Conservation (phyloP, 805 yeast species). For the Candida maltosa region DNA sequence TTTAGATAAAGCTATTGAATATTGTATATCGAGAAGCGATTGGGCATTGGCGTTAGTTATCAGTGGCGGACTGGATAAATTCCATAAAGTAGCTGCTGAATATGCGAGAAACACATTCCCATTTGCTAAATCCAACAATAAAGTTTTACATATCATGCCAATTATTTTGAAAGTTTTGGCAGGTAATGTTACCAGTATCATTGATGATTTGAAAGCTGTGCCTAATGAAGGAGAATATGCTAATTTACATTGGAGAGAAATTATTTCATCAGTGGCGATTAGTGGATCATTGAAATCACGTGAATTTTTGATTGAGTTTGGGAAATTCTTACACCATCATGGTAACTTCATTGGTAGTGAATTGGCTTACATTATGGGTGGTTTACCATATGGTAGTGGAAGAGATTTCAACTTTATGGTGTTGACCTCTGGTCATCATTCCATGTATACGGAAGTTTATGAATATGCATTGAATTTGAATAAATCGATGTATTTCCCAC, state of each 20-base stretch:
- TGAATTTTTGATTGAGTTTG: slow-evolving; percentile 51
- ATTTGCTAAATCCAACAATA: slow-evolving; percentile 36
- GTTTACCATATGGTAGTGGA: slow-evolving; percentile 35
- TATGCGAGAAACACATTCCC: slow-evolving; percentile 49
- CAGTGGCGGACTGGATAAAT: slow-evolving; percentile 63
- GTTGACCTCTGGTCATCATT: slow-evolving; percentile 19
- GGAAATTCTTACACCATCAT: slow-evolving; percentile 34
- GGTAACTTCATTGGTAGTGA: slow-evolving; percentile 36
- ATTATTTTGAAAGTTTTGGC: slow-evolving; percentile 59
- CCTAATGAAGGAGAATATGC: slow-evolving; percentile 48
- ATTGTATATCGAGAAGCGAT: slow-evolving; percentile 60
- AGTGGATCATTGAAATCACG: slow-evolving; percentile 23
- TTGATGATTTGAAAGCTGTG: slow-evolving; percentile 45
- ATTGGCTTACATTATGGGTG: slow-evolving; percentile 45
- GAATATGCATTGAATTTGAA: slow-evolving; percentile 46
- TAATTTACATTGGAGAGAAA: slow-evolving; percentile 47
- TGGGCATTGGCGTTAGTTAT: slow-evolving; percentile 77
- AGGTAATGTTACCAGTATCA: slow-evolving; percentile 55
- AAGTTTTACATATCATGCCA: slow-evolving; percentile 46
- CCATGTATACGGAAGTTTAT: slow-evolving; percentile 63
- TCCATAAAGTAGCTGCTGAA: slow-evolving; percentile 55
- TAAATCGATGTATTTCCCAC: slow-evolving; percentile 41
- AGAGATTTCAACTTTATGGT: slow-evolving; percentile 8
- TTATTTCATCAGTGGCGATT: slow-evolving; percentile 37
- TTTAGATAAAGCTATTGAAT: slow-evolving; percentile 60